Base-by-base conservation (phyloP, 164 flowering plant genomes). In the Macadamia tetraphylla region DNA sequence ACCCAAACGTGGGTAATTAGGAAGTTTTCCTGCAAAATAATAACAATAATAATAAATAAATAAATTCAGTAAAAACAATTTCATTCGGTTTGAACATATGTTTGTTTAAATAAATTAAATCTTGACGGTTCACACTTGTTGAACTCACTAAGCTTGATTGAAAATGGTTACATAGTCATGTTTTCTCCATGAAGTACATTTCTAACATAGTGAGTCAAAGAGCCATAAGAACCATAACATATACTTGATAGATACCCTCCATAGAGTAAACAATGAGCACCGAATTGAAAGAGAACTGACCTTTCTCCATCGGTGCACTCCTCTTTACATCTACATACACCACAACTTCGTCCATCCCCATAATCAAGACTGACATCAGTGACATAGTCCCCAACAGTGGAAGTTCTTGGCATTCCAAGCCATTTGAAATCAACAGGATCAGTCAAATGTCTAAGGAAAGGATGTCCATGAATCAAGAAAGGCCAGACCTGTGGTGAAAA, bases 261-360 rank as follows among this genome's bases (percentile, higher is more conserved):
- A 78, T 80, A 85, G 9, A 74, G 56, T 63, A 83, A 75, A 75
- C 88, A 85, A 71, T 88, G 91, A 11, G 71, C 56, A 44, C 83
- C 82, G 31, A 88, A 77, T 67, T 74, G 73, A 69, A 71, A 68
- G 18, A 88, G 3, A 66, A 29, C 42, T 40, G 7, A 35, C 58
- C 73, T 74, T 17, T 53, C 70, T 61, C 74, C 63, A 18, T 51
- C 52, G 6, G 12, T 60, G 68, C 55, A 66, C 40, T 32, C 63
- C 55, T 48, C 35, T 10, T 70, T 73, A 75, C 60, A 72, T 56
- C 48, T 15, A 44, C 57, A 62, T 23, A 23, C 23, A 40, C 53
- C 49, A 49, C 65, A 51, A 53, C 49, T 61, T 14, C 46, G 30
- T 43, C 62, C 68, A 29, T 40, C 57, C 51, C 42, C 32, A 31